Percentiles rank a stretch among this genome's conserved stretches.
These are phyloP conservation scores for Globisporangium ultimum DNA, from an alignment of 352 stramenopile genomes.

Conservation along the genomic window DNA sequence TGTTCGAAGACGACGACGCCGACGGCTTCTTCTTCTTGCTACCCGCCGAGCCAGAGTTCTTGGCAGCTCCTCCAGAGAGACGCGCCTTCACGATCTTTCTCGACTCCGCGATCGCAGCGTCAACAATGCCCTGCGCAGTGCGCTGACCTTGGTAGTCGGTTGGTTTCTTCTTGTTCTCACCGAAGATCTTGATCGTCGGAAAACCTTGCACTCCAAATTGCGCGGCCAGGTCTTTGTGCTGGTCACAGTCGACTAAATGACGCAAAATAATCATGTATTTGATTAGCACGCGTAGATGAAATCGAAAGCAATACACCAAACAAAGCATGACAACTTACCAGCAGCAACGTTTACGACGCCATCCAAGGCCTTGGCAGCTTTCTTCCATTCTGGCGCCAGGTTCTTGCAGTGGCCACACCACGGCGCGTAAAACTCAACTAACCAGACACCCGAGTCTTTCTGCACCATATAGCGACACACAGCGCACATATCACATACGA, in stretches of 20 bases:
- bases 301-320: not conserved
- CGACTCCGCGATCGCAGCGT: conserved; percentile 69
- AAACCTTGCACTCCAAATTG: conserved; percentile 91
- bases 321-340: conserved; percentile 14
- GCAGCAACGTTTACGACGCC: conserved; percentile 90
- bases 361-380: conserved; percentile 84
- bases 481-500: not conserved
- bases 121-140: conserved; percentile 81
- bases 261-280: not conserved
- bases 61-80: conserved; percentile 52
- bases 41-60: conserved; percentile 31
- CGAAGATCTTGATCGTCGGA: conserved; percentile 94
- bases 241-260: conserved; percentile 60
- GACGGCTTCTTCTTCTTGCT: conserved; percentile 37
- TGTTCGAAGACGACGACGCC: conserved; percentile 15
- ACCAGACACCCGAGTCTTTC: conserved; percentile 80
- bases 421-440: conserved; percentile 95
- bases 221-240: conserved; percentile 80
- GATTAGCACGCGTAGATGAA: not conserved
- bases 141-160: conserved; percentile 78
- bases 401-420: conserved; percentile 95
- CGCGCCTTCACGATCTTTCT: conserved; percentile 79
- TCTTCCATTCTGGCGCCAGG: conserved; percentile 91
- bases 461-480: conserved; percentile 7
- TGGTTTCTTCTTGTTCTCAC: conserved; percentile 73